Evolutionary conservation across 805 yeast species (phyloP).

Genomic region (Cyberlindnera galapagoensis): DNA sequence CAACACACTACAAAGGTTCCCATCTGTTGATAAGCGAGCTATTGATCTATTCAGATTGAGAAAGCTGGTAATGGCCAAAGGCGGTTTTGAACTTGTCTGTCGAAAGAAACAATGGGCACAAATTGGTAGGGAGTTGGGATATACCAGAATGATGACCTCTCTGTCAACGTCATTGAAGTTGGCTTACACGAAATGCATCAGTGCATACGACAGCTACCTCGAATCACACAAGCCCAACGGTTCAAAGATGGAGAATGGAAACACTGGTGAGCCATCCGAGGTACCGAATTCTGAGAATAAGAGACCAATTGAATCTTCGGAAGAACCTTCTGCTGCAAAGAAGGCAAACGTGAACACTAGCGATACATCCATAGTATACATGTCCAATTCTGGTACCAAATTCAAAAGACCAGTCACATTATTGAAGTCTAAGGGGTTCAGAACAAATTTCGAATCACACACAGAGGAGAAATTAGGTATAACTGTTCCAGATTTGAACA

Average conservation of each 20-base stretch:
- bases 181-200: slow-evolving; percentile 44
- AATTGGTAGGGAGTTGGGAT: slow-evolving; percentile 75
- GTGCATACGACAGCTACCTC: slow-evolving; percentile 23
- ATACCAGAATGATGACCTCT: slow-evolving; percentile 62
- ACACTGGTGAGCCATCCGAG: slow-evolving; percentile 6
- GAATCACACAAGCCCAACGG: slow-evolving; percentile 10
- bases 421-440: slow-evolving; percentile 45
- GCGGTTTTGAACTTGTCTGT: slow-evolving; percentile 63
- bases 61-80: slow-evolving; percentile 52
- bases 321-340: slow-evolving; percentile 1
- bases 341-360: slow-evolving; percentile 2
- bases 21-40: slow-evolving; percentile 60
- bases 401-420: slow-evolving; percentile 40
- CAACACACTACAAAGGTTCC: slow-evolving; percentile 40
- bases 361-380: slow-evolving; percentile 34
- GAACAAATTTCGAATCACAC: slow-evolving; percentile 40
- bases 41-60: slow-evolving; percentile 58
- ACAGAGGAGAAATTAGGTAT: slow-evolving; percentile 37
- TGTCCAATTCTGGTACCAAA: slow-evolving; percentile 40
- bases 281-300: slow-evolving; percentile 11
- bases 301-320: slow-evolving; percentile 5
- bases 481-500: slow-evolving; percentile 27
- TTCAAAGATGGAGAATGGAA: slow-evolving; percentile 6
- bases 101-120: slow-evolving; percentile 73
- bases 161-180: slow-evolving; percentile 59